A percentile compares a stretch with the other conserved stretches of the same genome.
Conservation (phyloP, 2,329 filamentous ascomycete species). For the Aspergillus fijiensis region DNA sequence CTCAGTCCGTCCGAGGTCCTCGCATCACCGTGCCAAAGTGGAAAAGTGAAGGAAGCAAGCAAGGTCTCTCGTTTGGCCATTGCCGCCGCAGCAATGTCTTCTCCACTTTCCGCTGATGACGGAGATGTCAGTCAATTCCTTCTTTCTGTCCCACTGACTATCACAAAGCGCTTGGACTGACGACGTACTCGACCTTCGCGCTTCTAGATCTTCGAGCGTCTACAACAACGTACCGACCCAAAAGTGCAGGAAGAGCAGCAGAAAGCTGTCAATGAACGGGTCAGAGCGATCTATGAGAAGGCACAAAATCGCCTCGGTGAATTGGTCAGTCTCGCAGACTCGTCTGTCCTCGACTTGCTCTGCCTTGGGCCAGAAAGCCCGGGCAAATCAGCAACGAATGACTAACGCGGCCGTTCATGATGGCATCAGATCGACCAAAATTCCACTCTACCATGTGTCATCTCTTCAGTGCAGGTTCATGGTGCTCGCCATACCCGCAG, state of each 20-base stretch:
- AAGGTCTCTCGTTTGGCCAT: conserved; percentile 26
- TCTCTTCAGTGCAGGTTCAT: conserved; percentile 80
- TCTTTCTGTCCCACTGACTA: neutral
- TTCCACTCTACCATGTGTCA: conserved; percentile 79
- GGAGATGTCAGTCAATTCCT: conserved; percentile 34
- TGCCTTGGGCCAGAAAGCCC: neutral
- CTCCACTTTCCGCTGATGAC: conserved; percentile 43
- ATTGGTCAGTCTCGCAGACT: conserved; percentile 52
- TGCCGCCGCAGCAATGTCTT: conserved; percentile 45
- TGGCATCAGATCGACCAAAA: conserved; percentile 69
- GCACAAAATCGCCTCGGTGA: conserved; percentile 64
- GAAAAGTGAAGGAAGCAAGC: conserved; percentile 14
- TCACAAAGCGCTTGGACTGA: conserved; percentile 10
- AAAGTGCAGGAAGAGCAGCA: conserved; percentile 60
- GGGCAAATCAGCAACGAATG: neutral
- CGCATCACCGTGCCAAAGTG: conserved; percentile 17
- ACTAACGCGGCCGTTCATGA: conserved; percentile 15
- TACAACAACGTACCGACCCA: conserved; percentile 56
- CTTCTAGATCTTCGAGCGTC: conserved; percentile 36
- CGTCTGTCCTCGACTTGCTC: neutral
- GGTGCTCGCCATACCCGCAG: conserved; percentile 80
- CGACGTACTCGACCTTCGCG: conserved; percentile 11
- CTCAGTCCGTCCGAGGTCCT: conserved; percentile 17
- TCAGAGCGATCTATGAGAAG: conserved; percentile 59
- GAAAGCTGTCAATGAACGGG: conserved; percentile 59